phyloP scores from a whole-genome alignment of 257 asterid genomes.

The Solanum virginianum region DNA sequence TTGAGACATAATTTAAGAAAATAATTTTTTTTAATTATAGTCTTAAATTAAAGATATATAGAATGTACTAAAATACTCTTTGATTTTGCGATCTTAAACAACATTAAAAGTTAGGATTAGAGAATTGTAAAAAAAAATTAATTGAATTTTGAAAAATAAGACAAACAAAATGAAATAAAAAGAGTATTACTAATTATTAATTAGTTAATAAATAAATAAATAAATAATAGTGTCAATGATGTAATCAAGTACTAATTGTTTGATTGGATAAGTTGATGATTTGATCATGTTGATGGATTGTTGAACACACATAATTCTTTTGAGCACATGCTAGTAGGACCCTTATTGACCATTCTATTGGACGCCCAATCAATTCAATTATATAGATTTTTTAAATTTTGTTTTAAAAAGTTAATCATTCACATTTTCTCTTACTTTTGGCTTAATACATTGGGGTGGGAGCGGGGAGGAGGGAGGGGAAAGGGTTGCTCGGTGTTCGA shows the following conservation, averaged over 20 bases:
- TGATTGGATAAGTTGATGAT: background rate
- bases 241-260: background rate
- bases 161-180: too few relatives aligned
- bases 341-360: background rate
- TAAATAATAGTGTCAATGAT: background rate
- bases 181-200: too few relatives aligned
- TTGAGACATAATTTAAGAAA: background rate
- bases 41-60: background rate
- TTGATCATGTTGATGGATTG: background rate
- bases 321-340: background rate
- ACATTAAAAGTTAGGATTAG: too few relatives aligned
- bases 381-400: background rate
- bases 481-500: too few relatives aligned
- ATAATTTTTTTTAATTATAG: background rate
- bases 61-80: background rate
- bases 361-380: background rate
- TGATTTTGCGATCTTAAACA: background rate
- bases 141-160: too few relatives aligned
- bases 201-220: too few relatives aligned
- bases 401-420: background rate
- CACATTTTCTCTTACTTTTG: background rate
- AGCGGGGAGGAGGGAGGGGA: too few relatives aligned
- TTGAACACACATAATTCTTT: background rate
- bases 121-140: too few relatives aligned
- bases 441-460: too few relatives aligned